Base-by-base conservation (phyloP, 345 rosid genomes). In the Lenwebbia sp. region DNA sequence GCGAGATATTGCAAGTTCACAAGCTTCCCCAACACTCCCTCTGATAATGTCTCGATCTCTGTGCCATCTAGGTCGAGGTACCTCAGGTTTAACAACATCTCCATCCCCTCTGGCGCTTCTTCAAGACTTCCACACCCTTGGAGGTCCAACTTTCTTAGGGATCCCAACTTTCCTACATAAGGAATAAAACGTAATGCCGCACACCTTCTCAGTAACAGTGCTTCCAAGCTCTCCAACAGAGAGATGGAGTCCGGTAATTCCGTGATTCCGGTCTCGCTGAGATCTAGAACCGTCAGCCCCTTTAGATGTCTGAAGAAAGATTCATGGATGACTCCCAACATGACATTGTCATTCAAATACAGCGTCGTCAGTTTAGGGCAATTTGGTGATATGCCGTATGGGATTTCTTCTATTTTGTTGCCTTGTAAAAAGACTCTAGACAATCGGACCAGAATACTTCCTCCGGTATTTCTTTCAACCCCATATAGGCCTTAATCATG, bases 121-220 rank as follows among this genome's bases (percentile, higher is more conserved):
- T 14, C 54, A 28, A 89, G 84, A 4, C 15, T 50, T 7, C n/a
- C 47, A 1, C 76, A 84, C 4, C 5, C 13, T 5, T 13, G 2
- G 6, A 89, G 87, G 62, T 90, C 90, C 49, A 90, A 49, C 82
- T 49, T 84, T 85, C 49, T 84, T 74, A 90, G 55, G 50, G 28
- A 23, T 44, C 1, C 5, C 44, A 89, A 51, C 15, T 82, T 82
- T 15, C 84, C 82, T 3, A 90, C 83, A 21, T 87, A 88, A 6
- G 92, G 92, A 15, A 90, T 21, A 25, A 55, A 8, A 4, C 17
- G 4, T 41, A 90, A 51, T 0, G 1, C 0, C 0, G 0, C 0
- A 62, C 91, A 88, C 0, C 0, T 0, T 13, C 17, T 1, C 9
- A 89, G 86, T 28, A 88, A 44, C 33, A 89, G 25, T 51, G 86